phyloP scores from a whole-genome alignment of 1,139 yeast species.

The Taphrina betulina region DNA sequence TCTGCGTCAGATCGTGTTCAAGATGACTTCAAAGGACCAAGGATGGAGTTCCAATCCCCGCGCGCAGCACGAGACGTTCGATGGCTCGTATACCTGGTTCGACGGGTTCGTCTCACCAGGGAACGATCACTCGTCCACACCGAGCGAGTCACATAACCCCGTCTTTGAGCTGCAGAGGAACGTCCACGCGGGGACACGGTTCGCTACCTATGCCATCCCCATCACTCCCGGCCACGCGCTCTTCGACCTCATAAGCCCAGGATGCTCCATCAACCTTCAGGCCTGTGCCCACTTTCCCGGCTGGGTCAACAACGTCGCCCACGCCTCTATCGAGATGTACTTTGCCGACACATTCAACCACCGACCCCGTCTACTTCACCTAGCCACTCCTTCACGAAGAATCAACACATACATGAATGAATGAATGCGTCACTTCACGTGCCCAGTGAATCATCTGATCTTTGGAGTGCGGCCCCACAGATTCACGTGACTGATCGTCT shows the following conservation, averaged over 20 bases:
- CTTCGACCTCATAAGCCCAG: neutral
- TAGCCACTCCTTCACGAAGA: too few relatives aligned
- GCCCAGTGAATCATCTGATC: too few relatives aligned
- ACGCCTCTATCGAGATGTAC: constrained; percentile 12
- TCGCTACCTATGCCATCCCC: neutral
- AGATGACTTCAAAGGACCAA: constrained; percentile 14
- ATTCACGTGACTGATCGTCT: too few relatives aligned
- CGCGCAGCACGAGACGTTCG: constrained; percentile 9
- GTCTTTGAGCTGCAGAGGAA: constrained; percentile 24
- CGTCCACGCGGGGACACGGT: constrained; percentile 9
- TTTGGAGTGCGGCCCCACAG: too few relatives aligned
- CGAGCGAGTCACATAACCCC: neutral
- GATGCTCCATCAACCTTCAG: neutral
- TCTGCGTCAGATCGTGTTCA: constrained; percentile 1
- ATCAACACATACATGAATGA: too few relatives aligned
- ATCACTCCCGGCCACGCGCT: neutral
- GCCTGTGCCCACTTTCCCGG: constrained; percentile 28
- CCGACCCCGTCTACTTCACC: neutral
- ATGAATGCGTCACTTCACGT: too few relatives aligned
- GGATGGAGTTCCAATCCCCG: constrained; percentile 11
- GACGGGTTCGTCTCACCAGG: constrained; percentile 17
- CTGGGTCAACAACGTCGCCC: constrained; percentile 18
- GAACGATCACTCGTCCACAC: neutral
- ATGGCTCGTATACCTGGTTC: constrained; percentile 21
- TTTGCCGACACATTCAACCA: neutral